These are phyloP conservation scores for Tephrocybe sp. DNA, from an alignment of 768 basidiomycete species.

Conservation along the genomic window DNA sequence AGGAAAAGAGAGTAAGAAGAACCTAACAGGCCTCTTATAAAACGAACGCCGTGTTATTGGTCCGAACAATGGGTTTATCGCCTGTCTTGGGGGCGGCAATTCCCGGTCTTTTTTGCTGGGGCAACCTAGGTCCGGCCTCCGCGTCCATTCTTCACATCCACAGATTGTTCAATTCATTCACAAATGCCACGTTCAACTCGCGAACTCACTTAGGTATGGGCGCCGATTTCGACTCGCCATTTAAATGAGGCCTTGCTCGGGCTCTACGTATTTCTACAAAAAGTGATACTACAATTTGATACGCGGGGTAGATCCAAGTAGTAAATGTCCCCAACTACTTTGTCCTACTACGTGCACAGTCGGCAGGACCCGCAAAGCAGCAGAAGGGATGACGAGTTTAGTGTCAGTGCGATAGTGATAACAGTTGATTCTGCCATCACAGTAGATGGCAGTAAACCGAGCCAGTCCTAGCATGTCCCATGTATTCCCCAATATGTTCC, in stretches of 20 bases:
- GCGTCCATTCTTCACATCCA: not conserved
- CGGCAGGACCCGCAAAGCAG: too few relatives aligned
- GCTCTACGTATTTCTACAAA: too few relatives aligned
- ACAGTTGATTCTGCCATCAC: too few relatives aligned
- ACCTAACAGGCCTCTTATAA: slow-evolving; percentile 14
- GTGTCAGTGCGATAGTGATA: too few relatives aligned
- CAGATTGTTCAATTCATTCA: not conserved
- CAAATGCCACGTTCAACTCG: not conserved
- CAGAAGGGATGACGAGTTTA: too few relatives aligned
- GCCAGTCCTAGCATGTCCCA: too few relatives aligned
- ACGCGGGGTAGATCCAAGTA: slow-evolving; percentile 9
- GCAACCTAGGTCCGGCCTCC: slow-evolving; percentile 2
- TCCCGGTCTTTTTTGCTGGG: slow-evolving; percentile 16
- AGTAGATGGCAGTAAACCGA: too few relatives aligned
- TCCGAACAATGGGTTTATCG: not conserved
- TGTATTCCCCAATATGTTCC: too few relatives aligned
- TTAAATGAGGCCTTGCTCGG: too few relatives aligned
- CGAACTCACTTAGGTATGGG: not conserved
- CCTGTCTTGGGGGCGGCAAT: slow-evolving; percentile 16
- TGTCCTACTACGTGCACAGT: not conserved
- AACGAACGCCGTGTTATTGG: slow-evolving; percentile 4
- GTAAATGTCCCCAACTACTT: slow-evolving; percentile 1
- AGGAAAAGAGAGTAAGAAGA: slow-evolving; percentile 7
- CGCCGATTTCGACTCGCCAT: too few relatives aligned
- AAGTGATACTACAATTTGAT: not conserved